Evolutionary conservation across 805 yeast species (phyloP), one percentile per base, ranked within the genome.

Genomic region (Candida maesae): DNA sequence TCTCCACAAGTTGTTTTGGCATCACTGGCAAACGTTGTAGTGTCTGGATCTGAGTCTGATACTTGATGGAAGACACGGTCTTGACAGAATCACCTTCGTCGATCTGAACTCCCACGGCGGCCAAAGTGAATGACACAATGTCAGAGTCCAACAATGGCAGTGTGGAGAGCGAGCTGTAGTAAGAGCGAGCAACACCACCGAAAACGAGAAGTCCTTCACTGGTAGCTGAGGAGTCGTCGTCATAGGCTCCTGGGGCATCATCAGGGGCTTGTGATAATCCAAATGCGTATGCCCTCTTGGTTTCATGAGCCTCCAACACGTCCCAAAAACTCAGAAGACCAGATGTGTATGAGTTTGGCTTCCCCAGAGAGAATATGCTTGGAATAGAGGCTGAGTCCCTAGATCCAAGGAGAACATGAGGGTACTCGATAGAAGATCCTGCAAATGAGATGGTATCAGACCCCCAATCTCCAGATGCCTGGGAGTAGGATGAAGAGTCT

Each of bases 161-260:
- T 18, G 50, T 44, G 23, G 44, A 26, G 2, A 47, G 33, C 6
- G 38, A 13, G 23, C 30, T 36, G 23, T 40, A 47, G 33, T 33
- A 36, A 8, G 39, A 26, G 3, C 35, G 23, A 5, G 45, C 42
- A 19, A 47, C 50, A 28, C 44, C 44, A 13, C 50, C 50, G 28
- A 47, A 38, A 5, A 36, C 24, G 13, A 47, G 8, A 21, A 43
- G 20, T 9, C 50, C 50, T 1, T 37, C 36, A n/a, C 19, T 20
- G 13, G 16, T 21, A 5, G 38, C 5, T 2, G 45, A 38, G 12
- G 28, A 25, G 14, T 32, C 38, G 10, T 35, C 43, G 10, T 35
- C 6, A 29, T 41, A 41, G 20, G 38, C 40, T 27, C 45, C 48
- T 8, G 46, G 45, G 6, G 39, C 30, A 31, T 41, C 45, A 10